Evolutionary conservation across 225 moss, liverwort and hornwort species (phyloP), one percentile per base, ranked within the genome.

Genomic region (Physcomitrellopsis africana): DNA sequence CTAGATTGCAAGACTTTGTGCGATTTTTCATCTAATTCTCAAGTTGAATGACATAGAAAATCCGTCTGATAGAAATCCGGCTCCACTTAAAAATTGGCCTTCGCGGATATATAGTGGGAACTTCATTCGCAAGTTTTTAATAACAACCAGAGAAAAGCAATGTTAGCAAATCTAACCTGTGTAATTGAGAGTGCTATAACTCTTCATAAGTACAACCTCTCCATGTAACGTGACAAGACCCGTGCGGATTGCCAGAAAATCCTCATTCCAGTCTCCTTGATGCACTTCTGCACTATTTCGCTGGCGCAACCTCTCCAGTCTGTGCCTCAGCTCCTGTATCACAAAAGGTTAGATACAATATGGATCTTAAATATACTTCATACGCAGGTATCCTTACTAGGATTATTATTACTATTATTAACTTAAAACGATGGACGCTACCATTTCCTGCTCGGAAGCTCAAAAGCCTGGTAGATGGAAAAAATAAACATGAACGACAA

Each of bases 101-200:
- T 61, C 1, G n/a, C 3, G 23, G 41, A 11, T 11, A 67, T 65
- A 41, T 18, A 15, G 32, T 53, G 20, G 24, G 55, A 77, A 18
- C 45, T 19, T 43, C 42, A 72, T 7, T 43, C 24, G 19, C 60
- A 17, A 73, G 32, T 12, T 15, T 41, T 49, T 9, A 63, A 51
- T 69, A 45, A 2, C 45, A 51, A 51, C 16, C 27, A 70, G 18
- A 49, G 11, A 5, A 49, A 15, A 61, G 52, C n/a, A 58, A 23
- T 9, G 27, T 56, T 60, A 59, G 13, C 56, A 45, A 65, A 47
- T 15, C 48, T 55, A 37, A 74, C 96, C 96, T 68, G 92, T 89
- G 58, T 96, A 96, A 75, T 96, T 96, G 18, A 96, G 91, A 11
- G 96, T 89, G 81, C 94, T 94, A 76, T 94, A 96, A 72, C 91